Base-by-base conservation (phyloP, 208 protist genomes). In the Pavlovales sp. region DNA sequence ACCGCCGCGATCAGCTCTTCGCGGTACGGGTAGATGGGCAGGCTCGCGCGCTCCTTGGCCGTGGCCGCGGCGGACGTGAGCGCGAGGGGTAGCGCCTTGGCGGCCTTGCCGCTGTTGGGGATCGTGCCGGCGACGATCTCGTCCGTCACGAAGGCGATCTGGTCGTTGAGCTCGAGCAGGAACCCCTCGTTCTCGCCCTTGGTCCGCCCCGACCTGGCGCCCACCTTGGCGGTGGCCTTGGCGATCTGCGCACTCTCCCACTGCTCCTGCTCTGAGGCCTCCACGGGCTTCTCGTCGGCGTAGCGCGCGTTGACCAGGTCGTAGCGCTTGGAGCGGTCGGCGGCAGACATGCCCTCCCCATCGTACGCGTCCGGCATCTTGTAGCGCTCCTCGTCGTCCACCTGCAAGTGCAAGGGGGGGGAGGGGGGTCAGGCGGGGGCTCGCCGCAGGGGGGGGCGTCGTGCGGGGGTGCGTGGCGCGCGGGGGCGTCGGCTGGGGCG, bases 91-190 rank as follows among this genome's bases (percentile, higher is more conserved):
- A 5, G 71, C 34, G 71, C 47, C 37, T 75, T 86, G 22, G 7
- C 80, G 2, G 34, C 44, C 22, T 32, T 20, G 80, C 47, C 80
- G 32, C 8, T 4, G 4, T 75, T n/a, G 38, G 18, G 30, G 20
- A 86, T 14, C 0, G 38, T 91, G 32, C 94, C 94, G 34, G 84
- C 81, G 28, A 96, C 79, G 14, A 94, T 90, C 38, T 95, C 93
- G 11, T 94, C 84, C 40, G 92, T 86, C 5, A 97, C 94, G 79
- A 97, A 97, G 36, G 96, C 91, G 75, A 97, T 96, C 91, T 96
- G 93, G 78, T 97, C 89, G 36, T 86, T 78, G 37, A 90, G 28
- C n/a, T 76, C 88, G 57, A 71, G 57, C 94, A 32, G 96, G 0
- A 96, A 90, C 32, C 94, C 88, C 8, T 95, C 94, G 28, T 37